Evolutionary conservation across 163 green algal species (phyloP), one percentile per base, ranked within the genome.

Genomic region (Chlorella variabilis): DNA sequence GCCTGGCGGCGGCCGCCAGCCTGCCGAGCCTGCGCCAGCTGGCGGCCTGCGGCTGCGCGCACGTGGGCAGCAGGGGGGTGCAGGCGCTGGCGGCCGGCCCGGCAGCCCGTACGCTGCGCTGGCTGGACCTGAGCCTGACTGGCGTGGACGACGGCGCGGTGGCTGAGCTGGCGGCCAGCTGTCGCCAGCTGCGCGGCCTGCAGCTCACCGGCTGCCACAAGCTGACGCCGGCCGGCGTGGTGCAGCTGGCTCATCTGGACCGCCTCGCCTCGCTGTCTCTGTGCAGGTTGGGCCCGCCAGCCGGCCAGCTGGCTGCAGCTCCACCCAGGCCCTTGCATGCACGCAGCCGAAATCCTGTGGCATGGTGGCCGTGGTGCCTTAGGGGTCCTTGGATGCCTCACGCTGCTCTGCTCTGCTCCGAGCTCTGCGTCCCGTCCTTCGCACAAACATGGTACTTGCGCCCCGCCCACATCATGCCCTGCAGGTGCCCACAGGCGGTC

Each of bases 401-500:
- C n/a, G n/a, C n/a, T n/a, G n/a, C n/a, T n/a, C n/a, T n/a, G n/a
- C n/a, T n/a, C n/a, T n/a, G n/a, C n/a, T n/a, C n/a, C n/a, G n/a
- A n/a, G n/a, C n/a, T n/a, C n/a, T n/a, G n/a, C n/a, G n/a, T n/a
- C n/a, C n/a, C n/a, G n/a, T n/a, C n/a, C n/a, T n/a, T n/a, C n/a
- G n/a, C n/a, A n/a, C n/a, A n/a, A n/a, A n/a, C n/a, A n/a, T n/a
- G n/a, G n/a, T n/a, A n/a, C n/a, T n/a, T n/a, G n/a, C n/a, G n/a
- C n/a, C n/a, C n/a, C n/a, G n/a, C n/a, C n/a, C n/a, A n/a, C n/a
- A n/a, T n/a, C n/a, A n/a, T n/a, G n/a, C n/a, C n/a, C n/a, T n/a
- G 56, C 73, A 80, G 73, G 73, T 80, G 56, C 56, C 38, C 56
- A 15, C 27, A 33, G 15, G 78, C 78, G 5, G 56, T 84, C 11